phyloP scores from a whole-genome alignment of 2,329 filamentous ascomycete genomes.

The Allantophomopsis cytisporea region DNA sequence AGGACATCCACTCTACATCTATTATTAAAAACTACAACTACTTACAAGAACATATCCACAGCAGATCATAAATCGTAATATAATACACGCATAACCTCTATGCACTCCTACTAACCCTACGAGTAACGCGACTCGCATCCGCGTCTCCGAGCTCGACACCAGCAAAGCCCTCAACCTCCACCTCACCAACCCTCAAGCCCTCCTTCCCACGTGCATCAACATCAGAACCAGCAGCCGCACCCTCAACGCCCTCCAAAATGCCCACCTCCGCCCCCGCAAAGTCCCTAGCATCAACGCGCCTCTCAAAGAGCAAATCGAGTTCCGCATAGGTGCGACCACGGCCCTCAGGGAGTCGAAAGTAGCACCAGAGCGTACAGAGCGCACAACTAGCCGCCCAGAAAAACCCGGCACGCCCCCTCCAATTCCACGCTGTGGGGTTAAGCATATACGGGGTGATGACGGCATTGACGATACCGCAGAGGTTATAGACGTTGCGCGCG shows the following conservation, averaged over 20 bases:
- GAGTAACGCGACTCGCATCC: too few species aligned
- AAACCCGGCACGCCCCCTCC: slow-evolving; percentile 74
- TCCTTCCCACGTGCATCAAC: too few species aligned
- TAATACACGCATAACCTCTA: too few species aligned
- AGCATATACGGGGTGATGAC: slow-evolving; percentile 85
- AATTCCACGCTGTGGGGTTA: slow-evolving; percentile 75
- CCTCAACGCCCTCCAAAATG: slow-evolving; percentile 11
- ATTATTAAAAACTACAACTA: too few species aligned
- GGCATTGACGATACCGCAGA: slow-evolving; percentile 65
- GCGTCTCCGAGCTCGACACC: too few species aligned
- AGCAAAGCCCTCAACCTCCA: too few species aligned
- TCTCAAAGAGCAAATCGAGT: slow-evolving; percentile 74
- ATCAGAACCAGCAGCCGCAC: slow-evolving; percentile 2
- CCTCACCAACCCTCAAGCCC: too few species aligned
- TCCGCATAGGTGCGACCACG: slow-evolving; percentile 73
- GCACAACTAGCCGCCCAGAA: slow-evolving; percentile 67
- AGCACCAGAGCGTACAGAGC: slow-evolving; percentile 50
- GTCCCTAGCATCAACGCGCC: slow-evolving; percentile 33
- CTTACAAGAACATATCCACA: too few species aligned
- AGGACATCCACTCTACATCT: too few species aligned
- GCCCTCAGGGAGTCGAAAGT: slow-evolving; percentile 71
- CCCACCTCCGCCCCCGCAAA: slow-evolving; percentile 17
- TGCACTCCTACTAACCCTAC: too few species aligned
- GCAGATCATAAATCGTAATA: too few species aligned
- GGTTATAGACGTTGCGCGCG: slow-evolving; percentile 29